phyloP scores from a whole-genome alignment of 176 grass and related monocot genomes.

The Musa beccarii region DNA sequence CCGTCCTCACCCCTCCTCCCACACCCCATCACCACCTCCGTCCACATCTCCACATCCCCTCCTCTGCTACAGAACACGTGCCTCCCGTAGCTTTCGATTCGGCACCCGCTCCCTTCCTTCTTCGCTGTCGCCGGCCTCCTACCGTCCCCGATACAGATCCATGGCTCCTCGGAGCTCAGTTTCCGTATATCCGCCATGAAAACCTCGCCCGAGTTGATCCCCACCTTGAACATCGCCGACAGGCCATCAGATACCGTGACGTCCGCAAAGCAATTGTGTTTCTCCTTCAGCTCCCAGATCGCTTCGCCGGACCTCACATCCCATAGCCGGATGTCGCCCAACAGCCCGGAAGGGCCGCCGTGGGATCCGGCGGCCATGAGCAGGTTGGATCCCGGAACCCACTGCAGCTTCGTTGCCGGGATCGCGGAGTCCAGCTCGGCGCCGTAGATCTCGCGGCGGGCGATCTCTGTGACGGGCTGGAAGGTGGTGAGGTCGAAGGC shows the following conservation, averaged over 20 bases:
- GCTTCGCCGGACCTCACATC: constrained; percentile 50
- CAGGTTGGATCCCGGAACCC: constrained; percentile 44
- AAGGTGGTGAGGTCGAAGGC: constrained; percentile 58
- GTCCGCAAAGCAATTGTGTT: constrained; percentile 60
- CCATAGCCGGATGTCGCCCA: constrained; percentile 62
- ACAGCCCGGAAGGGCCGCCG: constrained; percentile 37
- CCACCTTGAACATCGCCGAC: constrained; percentile 63
- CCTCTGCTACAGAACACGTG: constrained; percentile 48
- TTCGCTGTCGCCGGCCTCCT: constrained; percentile 17
- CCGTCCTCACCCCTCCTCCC: background rate
- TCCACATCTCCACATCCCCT: constrained; percentile 68
- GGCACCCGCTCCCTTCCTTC: constrained; percentile 62
- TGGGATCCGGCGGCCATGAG: constrained; percentile 72
- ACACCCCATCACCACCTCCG: constrained; percentile 35
- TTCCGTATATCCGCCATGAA: constrained; percentile 81
- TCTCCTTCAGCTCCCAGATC: constrained; percentile 57
- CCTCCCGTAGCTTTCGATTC: constrained; percentile 46
- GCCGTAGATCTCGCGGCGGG: constrained; percentile 54
- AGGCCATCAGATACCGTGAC: constrained; percentile 39
- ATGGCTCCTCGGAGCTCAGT: constrained; percentile 36
- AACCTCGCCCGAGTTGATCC: constrained; percentile 51
- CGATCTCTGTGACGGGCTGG: constrained; percentile 42
- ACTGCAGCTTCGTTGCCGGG: constrained; percentile 51
- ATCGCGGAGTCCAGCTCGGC: constrained; percentile 59
- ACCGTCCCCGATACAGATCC: constrained; percentile 44